phyloP scores from a whole-genome alignment of 2,329 filamentous ascomycete genomes.

The Fusarium sp. region DNA sequence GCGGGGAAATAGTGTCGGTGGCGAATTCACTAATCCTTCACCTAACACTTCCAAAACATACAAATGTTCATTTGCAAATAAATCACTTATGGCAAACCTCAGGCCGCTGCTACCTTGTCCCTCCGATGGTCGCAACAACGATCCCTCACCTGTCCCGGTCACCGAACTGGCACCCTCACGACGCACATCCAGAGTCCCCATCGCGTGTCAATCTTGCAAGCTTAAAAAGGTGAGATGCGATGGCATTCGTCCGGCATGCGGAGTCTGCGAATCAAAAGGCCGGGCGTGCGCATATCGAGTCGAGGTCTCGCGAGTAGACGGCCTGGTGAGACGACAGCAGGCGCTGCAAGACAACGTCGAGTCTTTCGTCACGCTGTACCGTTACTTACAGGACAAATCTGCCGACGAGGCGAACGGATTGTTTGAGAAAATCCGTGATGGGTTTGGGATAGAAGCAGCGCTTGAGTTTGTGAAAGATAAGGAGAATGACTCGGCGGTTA shows the following conservation, averaged over 20 bases:
- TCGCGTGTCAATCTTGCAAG: too few relatives aligned
- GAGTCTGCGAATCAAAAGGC: rapidly evolving
- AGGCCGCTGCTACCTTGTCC: too few relatives aligned
- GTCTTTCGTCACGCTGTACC: neutral
- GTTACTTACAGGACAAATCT: neutral
- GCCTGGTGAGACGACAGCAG: rapidly evolving
- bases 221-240: too few relatives aligned
- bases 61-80: too few relatives aligned
- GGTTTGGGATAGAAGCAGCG: rapidly evolving
- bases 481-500: rapidly evolving
- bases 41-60: too few relatives aligned
- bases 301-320: rapidly evolving
- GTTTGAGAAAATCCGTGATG: neutral
- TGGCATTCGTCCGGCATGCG: neutral
- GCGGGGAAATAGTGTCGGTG: too few relatives aligned
- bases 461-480: neutral
- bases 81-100: too few relatives aligned
- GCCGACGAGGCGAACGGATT: neutral
- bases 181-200: too few relatives aligned
- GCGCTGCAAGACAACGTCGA: neutral
- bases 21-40: too few relatives aligned
- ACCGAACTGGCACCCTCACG: too few relatives aligned
- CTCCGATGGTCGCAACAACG: too few relatives aligned
- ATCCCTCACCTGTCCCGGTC: too few relatives aligned
- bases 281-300: neutral